Base-by-base conservation (phyloP, 163 green algal species). In the Prototheca cutis region DNA sequence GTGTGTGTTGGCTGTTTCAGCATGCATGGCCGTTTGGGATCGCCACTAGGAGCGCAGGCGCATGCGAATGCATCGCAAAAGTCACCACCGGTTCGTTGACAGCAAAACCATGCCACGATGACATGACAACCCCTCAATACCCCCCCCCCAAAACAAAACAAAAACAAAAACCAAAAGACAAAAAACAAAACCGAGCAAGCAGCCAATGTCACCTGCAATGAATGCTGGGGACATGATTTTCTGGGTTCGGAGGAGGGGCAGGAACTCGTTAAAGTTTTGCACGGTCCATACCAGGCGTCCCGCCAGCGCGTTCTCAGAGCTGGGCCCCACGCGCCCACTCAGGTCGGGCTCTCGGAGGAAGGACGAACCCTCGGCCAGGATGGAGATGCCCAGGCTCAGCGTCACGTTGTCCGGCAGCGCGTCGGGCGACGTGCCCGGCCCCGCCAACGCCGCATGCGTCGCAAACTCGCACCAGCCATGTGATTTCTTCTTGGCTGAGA, bases 391-490 rank as follows among this genome's bases (percentile, higher is more conserved):
- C 36, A 81, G 78, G 34, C 72, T 72, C 45, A 88, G 72, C 4
- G 84, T 45, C 4, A 89, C 55, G 6, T 63, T 66, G 58, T 84
- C 81, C 39, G 58, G 71, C 15, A 74, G 52, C 19, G 23, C 33
- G 6, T 69, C 55, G 34, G 85, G 85, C 15, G 80, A 80, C 13
- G 45, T 36, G 28, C 56, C 53, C 17, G 62, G 23, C 53, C 87
- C 78, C 42, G 70, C 47, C 55, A 85, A 31, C 15, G 56, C 53
- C 13, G 32, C 34, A 24, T 59, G 52, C 36, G 74, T 67, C 13
- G 72, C 71, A 70, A 88, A 89, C 65, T 90, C 82, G 62, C 77
- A 86, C 82, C 82, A 90, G 40, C 82, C 82, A 61, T 90, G 82
- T 23, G 61, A 79, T 56, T 86, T 87, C 58, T 85, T 86, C 63